A percentile compares a stretch with the other conserved stretches of the same genome.
Evolutionary conservation across 2,329 filamentous ascomycete species (phyloP).

Genomic region (Apiospora malaysiana): DNA sequence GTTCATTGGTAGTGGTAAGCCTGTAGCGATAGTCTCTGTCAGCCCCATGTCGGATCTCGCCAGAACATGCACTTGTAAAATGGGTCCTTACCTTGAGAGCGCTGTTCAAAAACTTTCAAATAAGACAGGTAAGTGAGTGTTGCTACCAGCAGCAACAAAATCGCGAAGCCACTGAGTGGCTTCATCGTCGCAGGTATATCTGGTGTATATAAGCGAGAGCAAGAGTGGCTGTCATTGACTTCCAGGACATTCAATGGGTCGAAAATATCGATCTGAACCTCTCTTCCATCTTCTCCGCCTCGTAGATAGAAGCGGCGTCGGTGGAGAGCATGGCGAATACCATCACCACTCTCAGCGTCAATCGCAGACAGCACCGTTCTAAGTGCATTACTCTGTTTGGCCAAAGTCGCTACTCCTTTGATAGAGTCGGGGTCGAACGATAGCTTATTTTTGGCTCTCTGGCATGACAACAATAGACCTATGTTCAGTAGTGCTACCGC

Average conservation of each 20-base stretch:
- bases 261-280: neutral
- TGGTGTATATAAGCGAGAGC: neutral
- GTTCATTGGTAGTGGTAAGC: neutral
- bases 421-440: neutral
- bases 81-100: neutral
- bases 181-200: neutral
- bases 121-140: neutral
- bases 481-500: neutral
- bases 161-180: neutral
- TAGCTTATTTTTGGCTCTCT: neutral
- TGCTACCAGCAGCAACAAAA: neutral
- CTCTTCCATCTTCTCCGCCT: neutral
- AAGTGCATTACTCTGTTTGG: neutral
- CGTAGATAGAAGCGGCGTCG: neutral
- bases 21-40: neutral
- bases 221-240: neutral
- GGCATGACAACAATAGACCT: neutral
- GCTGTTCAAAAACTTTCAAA: neutral
- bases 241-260: neutral
- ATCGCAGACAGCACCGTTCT: neutral
- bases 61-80: neutral
- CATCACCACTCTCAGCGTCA: neutral
- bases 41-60: too few relatives aligned
- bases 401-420: neutral
- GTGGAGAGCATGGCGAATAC: neutral